Percentiles rank a stretch among this genome's conserved stretches.
phyloP scores from a whole-genome alignment of 768 basidiomycete genomes.

The Sutorius australiensis region DNA sequence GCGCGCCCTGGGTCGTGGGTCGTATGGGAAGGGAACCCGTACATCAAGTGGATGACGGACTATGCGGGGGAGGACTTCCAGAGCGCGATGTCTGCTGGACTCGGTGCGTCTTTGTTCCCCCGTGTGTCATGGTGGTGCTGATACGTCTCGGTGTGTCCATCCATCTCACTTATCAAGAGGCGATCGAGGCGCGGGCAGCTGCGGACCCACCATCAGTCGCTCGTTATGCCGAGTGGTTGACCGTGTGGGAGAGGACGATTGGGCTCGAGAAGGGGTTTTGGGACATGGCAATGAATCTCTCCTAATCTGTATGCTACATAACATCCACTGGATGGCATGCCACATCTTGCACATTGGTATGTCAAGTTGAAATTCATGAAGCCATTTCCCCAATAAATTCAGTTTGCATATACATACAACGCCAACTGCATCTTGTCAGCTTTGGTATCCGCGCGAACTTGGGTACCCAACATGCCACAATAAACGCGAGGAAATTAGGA shows the following conservation, averaged over 20 bases:
- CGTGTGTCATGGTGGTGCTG: too few relatives aligned
- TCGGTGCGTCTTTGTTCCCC: slow-evolving; percentile 48
- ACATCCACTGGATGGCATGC: too few relatives aligned
- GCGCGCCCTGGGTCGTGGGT: too few relatives aligned
- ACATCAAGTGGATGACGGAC: slow-evolving; percentile 73
- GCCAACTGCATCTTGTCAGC: too few relatives aligned
- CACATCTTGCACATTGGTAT: too few relatives aligned
- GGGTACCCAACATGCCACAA: slow-evolving; percentile 37
- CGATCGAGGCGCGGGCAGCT: slow-evolving; percentile 64
- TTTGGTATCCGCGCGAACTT: too few relatives aligned
- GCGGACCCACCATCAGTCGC: slow-evolving; percentile 58
- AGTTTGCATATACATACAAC: too few relatives aligned
- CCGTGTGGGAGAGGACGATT: slow-evolving; percentile 74
- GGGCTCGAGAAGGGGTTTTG: slow-evolving; percentile 82
- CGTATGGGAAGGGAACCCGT: slow-evolving; percentile 35
- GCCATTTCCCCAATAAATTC: too few relatives aligned
- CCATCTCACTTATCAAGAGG: slow-evolving; percentile 40
- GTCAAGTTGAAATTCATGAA: too few relatives aligned
- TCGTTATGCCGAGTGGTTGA: slow-evolving; percentile 61
- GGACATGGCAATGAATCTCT: slow-evolving; percentile 58
- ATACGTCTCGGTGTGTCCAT: slow-evolving; percentile 50
- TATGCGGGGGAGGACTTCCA: slow-evolving; percentile 75
- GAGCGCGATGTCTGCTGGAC: slow-evolving; percentile 62
- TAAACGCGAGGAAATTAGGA: slow-evolving; percentile 55
- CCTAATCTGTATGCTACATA: too few relatives aligned